Evolutionary conservation across 164 flowering plant species (phyloP).

Genomic region (Hamamelis virginiana): DNA sequence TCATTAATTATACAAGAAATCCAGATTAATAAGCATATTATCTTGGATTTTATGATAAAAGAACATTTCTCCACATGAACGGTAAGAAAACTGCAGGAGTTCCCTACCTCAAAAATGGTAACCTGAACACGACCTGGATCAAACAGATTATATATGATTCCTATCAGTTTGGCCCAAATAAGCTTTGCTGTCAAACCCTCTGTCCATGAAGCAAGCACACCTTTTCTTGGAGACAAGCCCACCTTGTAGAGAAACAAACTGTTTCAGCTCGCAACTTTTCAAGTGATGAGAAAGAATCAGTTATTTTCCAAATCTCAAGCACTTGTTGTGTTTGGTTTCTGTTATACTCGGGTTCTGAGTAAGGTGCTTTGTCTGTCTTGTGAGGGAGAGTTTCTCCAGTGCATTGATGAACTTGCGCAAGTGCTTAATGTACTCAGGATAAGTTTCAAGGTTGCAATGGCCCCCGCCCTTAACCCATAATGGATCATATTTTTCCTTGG

Average conservation of each 20-base stretch:
- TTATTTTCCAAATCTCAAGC: constrained; percentile 81
- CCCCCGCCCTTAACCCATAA: constrained; percentile 96
- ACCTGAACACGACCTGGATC: constrained; percentile 11
- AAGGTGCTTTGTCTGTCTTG: constrained; percentile 47
- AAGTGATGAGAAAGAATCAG: background rate
- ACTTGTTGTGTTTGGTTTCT: constrained; percentile 73
- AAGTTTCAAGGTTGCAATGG: constrained; percentile 95
- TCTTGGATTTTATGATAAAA: constrained; percentile 1
- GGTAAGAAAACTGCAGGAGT: background rate
- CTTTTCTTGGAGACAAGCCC: background rate
- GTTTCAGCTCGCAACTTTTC: background rate
- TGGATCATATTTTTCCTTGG: constrained; percentile 95
- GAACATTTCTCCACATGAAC: background rate
- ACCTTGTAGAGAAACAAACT: background rate
- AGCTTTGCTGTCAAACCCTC: background rate
- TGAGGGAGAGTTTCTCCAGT: constrained; percentile 73
- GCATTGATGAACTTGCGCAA: constrained; percentile 83
- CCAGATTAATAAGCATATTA: constrained; percentile 10
- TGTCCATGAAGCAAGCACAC: background rate
- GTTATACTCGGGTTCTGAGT: constrained; percentile 40
- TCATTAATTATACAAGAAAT: constrained; percentile 6
- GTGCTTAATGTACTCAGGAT: constrained; percentile 93
- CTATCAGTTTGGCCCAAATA: constrained; percentile 2
- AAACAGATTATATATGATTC: constrained; percentile 1
- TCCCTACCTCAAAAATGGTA: constrained; percentile 9